These are phyloP conservation scores for Boletus eberwhitei DNA, from an alignment of 768 basidiomycete species.

Conservation along the genomic window DNA sequence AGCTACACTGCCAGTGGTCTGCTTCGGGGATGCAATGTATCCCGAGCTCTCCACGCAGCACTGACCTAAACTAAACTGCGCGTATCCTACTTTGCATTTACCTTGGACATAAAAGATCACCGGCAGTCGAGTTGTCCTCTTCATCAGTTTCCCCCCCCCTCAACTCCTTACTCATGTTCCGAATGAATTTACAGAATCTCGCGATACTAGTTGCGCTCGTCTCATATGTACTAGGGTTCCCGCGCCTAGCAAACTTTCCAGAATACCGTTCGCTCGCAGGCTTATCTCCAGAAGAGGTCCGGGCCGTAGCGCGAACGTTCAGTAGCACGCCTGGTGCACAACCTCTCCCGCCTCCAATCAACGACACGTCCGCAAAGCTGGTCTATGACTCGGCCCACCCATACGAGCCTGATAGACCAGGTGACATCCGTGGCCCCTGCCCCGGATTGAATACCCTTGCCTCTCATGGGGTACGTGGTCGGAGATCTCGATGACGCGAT, in stretches of 20 bases:
- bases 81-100: not conserved
- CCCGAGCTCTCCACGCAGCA: too few species aligned
- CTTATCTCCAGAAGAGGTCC: constrained; percentile 14
- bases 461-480: constrained; percentile 22
- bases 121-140: not conserved
- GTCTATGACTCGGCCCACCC: constrained; percentile 19
- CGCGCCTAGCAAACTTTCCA: constrained; percentile 12
- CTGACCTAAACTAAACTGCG: not conserved
- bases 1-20: too few species aligned
- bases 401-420: constrained; percentile 10
- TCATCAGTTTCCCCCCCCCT: not conserved
- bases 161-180: not conserved
- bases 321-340: constrained; percentile 21
- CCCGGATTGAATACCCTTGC: constrained; percentile 25
- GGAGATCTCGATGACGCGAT: not conserved
- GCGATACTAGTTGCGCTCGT: not conserved
- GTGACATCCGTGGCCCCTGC: constrained; percentile 27
- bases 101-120: constrained; percentile 1
- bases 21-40: too few species aligned
- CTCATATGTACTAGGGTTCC: constrained; percentile 9
- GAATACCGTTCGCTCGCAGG: constrained; percentile 21
- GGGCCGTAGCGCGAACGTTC: constrained; percentile 11
- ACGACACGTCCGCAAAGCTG: constrained; percentile 24
- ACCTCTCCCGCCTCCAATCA: constrained; percentile 18
- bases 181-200: constrained; percentile 7